Percentiles rank a stretch among this genome's conserved stretches.
phyloP scores from a whole-genome alignment of 306 rosid genomes.

The Mimosa pudica region DNA sequence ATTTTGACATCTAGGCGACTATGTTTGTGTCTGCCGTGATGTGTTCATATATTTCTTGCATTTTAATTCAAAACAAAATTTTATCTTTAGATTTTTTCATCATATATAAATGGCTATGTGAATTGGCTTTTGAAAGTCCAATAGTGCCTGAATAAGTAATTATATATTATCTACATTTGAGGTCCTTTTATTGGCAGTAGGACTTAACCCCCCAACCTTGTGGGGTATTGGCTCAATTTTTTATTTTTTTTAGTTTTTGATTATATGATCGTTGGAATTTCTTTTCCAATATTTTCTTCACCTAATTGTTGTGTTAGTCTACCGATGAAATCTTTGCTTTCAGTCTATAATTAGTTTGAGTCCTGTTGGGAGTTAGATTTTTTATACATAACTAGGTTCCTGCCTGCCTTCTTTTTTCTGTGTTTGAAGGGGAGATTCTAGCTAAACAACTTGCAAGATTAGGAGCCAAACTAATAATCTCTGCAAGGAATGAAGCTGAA shows the following conservation, averaged over 20 bases:
- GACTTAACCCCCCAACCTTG: neutral
- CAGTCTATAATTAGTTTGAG: neutral
- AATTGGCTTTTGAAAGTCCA: neutral
- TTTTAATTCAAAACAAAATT: conserved; percentile 8
- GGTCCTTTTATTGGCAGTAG: neutral
- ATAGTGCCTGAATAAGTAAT: neutral
- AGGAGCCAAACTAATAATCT: conserved; percentile 90
- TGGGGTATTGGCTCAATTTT: neutral
- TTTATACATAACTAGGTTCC: conserved; percentile 4
- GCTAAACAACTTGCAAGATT: conserved; percentile 84
- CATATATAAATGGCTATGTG: neutral
- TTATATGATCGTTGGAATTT: conserved; percentile 23
- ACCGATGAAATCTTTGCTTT: neutral
- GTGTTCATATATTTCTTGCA: neutral
- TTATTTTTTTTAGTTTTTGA: neutral
- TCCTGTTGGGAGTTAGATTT: conserved; percentile 22
- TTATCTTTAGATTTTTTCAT: neutral
- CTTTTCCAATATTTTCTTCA: neutral
- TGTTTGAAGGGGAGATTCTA: conserved; percentile 75
- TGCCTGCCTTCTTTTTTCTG: conserved; percentile 1
- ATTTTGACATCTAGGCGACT: neutral
- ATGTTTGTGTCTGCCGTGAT: neutral
- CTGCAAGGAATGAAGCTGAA: conserved; percentile 88
- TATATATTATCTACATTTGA: neutral
- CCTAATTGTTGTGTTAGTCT: conserved; percentile 4